Percentiles rank a stretch among this genome's conserved stretches.
phyloP scores from a whole-genome alignment of 495 filamentous ascomycete genomes.

The Podospora australis region DNA sequence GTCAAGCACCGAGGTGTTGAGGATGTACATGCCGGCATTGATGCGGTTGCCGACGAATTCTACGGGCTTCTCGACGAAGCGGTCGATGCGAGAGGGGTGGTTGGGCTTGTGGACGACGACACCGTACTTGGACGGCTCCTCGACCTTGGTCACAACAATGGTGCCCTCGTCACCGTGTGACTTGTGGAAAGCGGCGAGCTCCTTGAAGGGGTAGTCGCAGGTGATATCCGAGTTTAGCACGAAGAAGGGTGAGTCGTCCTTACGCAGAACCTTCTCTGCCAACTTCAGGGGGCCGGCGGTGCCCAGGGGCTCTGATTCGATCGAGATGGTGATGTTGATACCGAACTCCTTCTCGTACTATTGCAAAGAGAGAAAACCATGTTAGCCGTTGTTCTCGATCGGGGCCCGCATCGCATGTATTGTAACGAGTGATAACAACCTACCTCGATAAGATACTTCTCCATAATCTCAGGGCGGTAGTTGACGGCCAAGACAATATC shows the following conservation, averaged over 20 bases:
- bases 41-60: constrained; percentile 99
- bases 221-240: constrained; percentile 99
- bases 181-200: constrained; percentile 88
- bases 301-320: constrained; percentile 91
- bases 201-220: constrained; percentile 93
- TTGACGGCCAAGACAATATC: constrained; percentile 98
- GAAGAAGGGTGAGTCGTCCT: constrained; percentile 93
- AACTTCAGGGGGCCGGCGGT: constrained; percentile 96
- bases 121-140: constrained; percentile 98
- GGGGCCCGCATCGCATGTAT: constrained; percentile 6
- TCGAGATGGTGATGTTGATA: constrained; percentile 91
- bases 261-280: constrained; percentile 85
- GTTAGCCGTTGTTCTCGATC: constrained; percentile 1
- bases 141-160: constrained; percentile 98
- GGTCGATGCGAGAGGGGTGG: constrained; percentile 89
- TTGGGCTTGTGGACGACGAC: constrained; percentile 96
- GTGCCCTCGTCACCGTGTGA: constrained; percentile 91
- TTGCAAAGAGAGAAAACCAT: neutral
- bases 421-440: constrained; percentile 2
- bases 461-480: constrained; percentile 97
- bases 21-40: constrained; percentile 98
- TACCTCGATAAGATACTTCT: constrained; percentile 51
- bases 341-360: constrained; percentile 90
- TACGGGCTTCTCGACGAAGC: constrained; percentile 99
- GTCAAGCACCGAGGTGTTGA: constrained; percentile 84